These are phyloP conservation scores for Bigelowiella natans DNA, from an alignment of 78 protist species.

Conservation along the genomic window DNA sequence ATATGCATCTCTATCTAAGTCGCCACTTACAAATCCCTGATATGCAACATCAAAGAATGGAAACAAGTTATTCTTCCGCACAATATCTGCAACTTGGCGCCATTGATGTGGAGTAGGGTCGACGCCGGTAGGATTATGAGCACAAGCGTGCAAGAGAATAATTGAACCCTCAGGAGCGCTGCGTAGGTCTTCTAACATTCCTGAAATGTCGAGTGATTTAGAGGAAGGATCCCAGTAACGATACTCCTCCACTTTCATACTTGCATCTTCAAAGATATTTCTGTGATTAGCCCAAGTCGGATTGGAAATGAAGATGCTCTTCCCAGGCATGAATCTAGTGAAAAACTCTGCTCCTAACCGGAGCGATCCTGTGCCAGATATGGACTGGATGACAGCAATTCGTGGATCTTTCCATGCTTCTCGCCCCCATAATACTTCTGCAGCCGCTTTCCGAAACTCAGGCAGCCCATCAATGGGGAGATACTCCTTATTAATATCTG, in stretches of 20 bases:
- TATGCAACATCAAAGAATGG: no score
- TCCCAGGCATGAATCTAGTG: constrained; percentile 3
- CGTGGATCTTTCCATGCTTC: constrained; percentile 2
- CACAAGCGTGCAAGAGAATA: constrained; percentile 86
- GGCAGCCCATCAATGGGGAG: constrained; percentile 72
- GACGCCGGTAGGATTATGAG: constrained; percentile 99
- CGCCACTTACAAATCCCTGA: no score
- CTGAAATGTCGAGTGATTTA: constrained; percentile 60
- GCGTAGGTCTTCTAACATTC: constrained; percentile 60
- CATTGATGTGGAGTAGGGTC: constrained; percentile 85
- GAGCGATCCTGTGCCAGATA: constrained; percentile 16
- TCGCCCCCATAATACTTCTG: constrained; percentile 49
- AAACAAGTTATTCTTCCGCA: no score
- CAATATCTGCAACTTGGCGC: no score
- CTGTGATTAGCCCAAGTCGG: constrained; percentile 92
- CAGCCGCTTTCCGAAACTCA: constrained; percentile 49
- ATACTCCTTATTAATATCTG: constrained; percentile 65
- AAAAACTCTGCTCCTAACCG: constrained; percentile 65
- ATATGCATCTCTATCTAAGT: no score
- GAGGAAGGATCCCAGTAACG: constrained; percentile 57
- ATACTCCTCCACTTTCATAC: constrained; percentile 29
- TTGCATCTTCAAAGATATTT: neutral
- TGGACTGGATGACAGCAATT: neutral
- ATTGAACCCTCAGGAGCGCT: neutral
- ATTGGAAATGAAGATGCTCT: neutral